Evolutionary conservation across 257 asterid species (phyloP).

Genomic region (Ilex aquifolium): DNA sequence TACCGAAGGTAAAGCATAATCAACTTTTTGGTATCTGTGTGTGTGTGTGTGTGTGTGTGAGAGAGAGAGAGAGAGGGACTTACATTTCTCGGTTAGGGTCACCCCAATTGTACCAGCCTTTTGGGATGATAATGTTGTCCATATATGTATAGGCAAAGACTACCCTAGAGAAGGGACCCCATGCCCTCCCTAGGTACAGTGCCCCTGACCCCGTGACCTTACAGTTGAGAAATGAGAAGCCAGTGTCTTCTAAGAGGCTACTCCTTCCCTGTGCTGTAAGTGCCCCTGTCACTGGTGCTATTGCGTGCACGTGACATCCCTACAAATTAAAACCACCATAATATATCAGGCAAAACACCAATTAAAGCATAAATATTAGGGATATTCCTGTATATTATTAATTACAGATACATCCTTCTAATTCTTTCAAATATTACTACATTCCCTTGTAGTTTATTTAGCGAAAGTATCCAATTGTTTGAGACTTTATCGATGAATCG

Average conservation of each 20-base stretch:
- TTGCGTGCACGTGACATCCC: constrained; percentile 77
- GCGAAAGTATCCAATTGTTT: no score
- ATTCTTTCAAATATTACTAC: no score
- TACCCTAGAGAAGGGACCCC: constrained; percentile 97
- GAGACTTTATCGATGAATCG: no score
- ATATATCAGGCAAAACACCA: no score
- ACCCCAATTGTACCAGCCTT: constrained; percentile 97
- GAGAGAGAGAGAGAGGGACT: constrained; percentile 3
- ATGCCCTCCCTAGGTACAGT: constrained; percentile 91
- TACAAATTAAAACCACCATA: constrained; percentile 15
- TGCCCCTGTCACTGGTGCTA: constrained; percentile 75
- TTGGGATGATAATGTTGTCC: constrained; percentile 88
- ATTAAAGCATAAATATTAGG: no score
- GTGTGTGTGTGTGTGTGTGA: no score
- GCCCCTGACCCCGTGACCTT: constrained; percentile 93
- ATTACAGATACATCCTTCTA: no score
- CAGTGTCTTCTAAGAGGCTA: constrained; percentile 70
- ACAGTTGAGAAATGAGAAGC: constrained; percentile 81
- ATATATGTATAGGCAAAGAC: constrained; percentile 80
- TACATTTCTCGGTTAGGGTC: constrained; percentile 91
- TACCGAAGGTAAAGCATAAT: no score
- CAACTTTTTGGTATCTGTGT: no score
- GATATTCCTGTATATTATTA: no score
- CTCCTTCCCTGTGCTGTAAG: constrained; percentile 86
- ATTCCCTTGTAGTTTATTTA: no score